Evolutionary conservation across 768 basidiomycete species (phyloP), one percentile per base, ranked within the genome.

Genomic region (Strobilomyces dryophilus): DNA sequence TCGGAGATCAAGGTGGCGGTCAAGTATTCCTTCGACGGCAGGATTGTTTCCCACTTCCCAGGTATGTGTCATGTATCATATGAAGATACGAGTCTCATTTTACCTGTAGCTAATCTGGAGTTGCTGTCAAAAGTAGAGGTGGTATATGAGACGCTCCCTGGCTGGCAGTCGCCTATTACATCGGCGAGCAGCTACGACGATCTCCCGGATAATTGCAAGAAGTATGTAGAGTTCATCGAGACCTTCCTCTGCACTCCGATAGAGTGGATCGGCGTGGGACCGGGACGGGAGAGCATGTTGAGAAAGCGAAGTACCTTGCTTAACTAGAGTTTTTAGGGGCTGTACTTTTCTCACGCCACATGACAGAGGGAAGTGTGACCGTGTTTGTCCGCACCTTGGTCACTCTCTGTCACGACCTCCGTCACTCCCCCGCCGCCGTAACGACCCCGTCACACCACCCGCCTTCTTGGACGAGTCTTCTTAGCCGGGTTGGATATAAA

Each of bases 201-300:
- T 10, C 76, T 99, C 7, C 97, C 97, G 0, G 81, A 81, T 39
- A 87, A 89, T 55, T 95, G 92, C 76, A 83, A 79, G 75, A 80
- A 77, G 62, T 99, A 98, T 68, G 75, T 98, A 49, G 79, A 80
- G 54, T 98, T 88, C 67, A 89, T 98, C 57, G 95, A 98, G 69
- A 62, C 79, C 18, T 86, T 76, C 66, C 68, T 91, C 18, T 77
- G 76, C 9, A 83, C 89, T 10, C 85, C 84, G 45, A 77, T 98
- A 52, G 84, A 87, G 71, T 98, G 91, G 88, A 92, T 98, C 47
- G 95, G 95, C 11, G 86, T 95, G 18, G 95, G 95, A 1, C 92
- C 95, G 15, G 89, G 76, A 17, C 71, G 95, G 53, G 87, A 92
- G 57, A 84, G 82, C 57, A 95, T 94, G 88, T 58, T 85, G 47